Evolutionary conservation across 306 rosid genomes (phyloP), one percentile per base, ranked within the genome.

Genomic region (Trifolium subterraneum): DNA sequence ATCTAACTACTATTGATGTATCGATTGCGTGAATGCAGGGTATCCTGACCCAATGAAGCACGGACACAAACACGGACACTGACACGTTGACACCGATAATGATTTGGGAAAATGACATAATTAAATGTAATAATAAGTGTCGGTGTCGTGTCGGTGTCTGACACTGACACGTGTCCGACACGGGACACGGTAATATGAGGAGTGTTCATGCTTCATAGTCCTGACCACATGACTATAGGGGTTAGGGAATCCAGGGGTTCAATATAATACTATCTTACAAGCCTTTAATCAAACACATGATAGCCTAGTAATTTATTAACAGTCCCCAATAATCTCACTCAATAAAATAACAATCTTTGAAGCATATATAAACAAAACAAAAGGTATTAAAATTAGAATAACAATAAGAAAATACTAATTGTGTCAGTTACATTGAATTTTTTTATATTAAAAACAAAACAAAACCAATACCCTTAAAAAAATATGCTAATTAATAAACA

Each of bases 271-370:
- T 36, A 36, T 35, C 39, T 36, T 39, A 45, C 50, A 54, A 47
- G 72, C 79, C 62, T 70, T 73, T 27, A 60, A 82, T 70, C 88
- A 85, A 85, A 85, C 79, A 83, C 75, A 68, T 76, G 15, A 79
- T 70, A 84, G 77, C 68, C 36, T 31, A 41, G 33, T 33, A 74
- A 52, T 20, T 62, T 16, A 66, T 22, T 22, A 63, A 50, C 9
- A 76, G 44, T n/a, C 68, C 33, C n/a, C 36, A 74, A 59, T 63
- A 55, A 70, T 56, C 16, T 54, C 78, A 68, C 16, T 54, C 80
- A 68, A 77, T 22, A 44, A 74, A 76, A 42, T 39, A 58, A 54
- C 38, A 36, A 47, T 18, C 23, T 75, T 38, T 7, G 38, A 47
- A 35, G 45, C 69, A 70, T 0, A 54, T 2, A 55, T 68, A 48